Conservation (phyloP, 768 basidiomycete species). For the Cubamyces lactineus region DNA sequence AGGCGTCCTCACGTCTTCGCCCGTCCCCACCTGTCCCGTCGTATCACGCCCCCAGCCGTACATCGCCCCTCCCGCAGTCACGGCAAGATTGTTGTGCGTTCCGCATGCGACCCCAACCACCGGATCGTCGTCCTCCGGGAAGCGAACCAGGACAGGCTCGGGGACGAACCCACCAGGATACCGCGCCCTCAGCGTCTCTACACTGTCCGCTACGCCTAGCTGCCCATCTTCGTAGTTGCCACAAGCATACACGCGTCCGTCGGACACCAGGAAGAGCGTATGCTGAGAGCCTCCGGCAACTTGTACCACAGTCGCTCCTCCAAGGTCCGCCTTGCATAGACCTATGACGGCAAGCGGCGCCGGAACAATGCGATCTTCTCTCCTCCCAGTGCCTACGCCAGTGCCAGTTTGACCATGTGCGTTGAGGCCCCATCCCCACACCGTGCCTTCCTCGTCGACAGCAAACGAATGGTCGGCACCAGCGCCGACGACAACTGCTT, state of each 20-base stretch:
- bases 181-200: constrained; percentile 35
- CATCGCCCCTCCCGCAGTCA: constrained; percentile 63
- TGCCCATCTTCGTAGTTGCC: constrained; percentile 83
- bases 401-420: constrained; percentile 42
- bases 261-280: constrained; percentile 79
- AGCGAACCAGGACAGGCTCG: constrained; percentile 63
- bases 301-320: constrained; percentile 60
- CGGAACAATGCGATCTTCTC: constrained; percentile 40
- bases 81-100: constrained; percentile 66
- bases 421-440: too few relatives aligned
- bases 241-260: constrained; percentile 81
- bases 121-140: constrained; percentile 62
- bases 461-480: too few relatives aligned
- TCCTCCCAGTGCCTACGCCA: not conserved
- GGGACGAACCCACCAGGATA: constrained; percentile 57
- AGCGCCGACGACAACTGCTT: too few relatives aligned
- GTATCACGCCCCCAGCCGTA: constrained; percentile 78
- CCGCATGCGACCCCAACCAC: constrained; percentile 66
- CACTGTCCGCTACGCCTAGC: constrained; percentile 50
- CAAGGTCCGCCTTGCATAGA: too few relatives aligned
- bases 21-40: constrained; percentile 69
- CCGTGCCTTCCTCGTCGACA: too few relatives aligned
- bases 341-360: too few relatives aligned
- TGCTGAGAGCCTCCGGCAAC: constrained; percentile 86
- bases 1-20: constrained; percentile 61